Evolutionary conservation across 169 alveolate species (phyloP).

Genomic region (Theileria sp.): DNA sequence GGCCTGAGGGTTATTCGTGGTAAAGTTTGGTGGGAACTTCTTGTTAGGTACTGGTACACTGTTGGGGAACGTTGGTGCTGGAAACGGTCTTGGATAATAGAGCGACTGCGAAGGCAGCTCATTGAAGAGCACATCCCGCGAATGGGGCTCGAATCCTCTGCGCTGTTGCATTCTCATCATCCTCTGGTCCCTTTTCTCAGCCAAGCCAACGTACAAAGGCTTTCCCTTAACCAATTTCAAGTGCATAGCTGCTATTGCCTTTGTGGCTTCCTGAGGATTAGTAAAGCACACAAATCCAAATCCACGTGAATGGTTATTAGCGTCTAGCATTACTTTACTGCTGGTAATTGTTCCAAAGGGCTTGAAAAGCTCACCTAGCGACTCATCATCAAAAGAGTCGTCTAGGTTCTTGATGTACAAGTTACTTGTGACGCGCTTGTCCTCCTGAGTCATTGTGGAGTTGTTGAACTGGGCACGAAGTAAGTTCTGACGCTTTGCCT

Average conservation of each 20-base stretch:
- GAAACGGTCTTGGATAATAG: constrained; percentile 12
- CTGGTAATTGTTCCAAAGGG: constrained; percentile 88
- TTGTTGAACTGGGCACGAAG: constrained; percentile 83
- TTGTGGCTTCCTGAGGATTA: constrained; percentile 94
- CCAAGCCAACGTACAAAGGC: constrained; percentile 91
- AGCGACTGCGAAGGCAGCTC: constrained; percentile 11
- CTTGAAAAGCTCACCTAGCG: constrained; percentile 83
- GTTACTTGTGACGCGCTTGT: constrained; percentile 84
- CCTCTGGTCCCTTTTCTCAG: constrained; percentile 89
- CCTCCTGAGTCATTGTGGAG: constrained; percentile 66
- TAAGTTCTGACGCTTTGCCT: constrained; percentile 86
- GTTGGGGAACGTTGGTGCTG: constrained; percentile 7
- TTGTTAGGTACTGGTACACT: constrained; percentile 9
- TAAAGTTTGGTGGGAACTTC: constrained; percentile 17
- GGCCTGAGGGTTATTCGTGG: constrained; percentile 4
- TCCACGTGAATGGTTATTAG: constrained; percentile 90
- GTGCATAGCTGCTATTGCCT: constrained; percentile 96
- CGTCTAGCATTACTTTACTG: constrained; percentile 91
- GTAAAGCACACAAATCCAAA: constrained; percentile 97
- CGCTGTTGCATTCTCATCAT: constrained; percentile 86
- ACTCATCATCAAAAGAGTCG: constrained; percentile 85
- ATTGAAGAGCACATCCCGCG: constrained; percentile 8
- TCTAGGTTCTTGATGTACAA: constrained; percentile 90
- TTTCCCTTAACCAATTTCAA: constrained; percentile 83
- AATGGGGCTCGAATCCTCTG: constrained; percentile 51